Percentiles rank a stretch among this genome's conserved stretches.
phyloP scores from a whole-genome alignment of 2,329 filamentous ascomycete genomes.

The Talaromyces amestolkiae region DNA sequence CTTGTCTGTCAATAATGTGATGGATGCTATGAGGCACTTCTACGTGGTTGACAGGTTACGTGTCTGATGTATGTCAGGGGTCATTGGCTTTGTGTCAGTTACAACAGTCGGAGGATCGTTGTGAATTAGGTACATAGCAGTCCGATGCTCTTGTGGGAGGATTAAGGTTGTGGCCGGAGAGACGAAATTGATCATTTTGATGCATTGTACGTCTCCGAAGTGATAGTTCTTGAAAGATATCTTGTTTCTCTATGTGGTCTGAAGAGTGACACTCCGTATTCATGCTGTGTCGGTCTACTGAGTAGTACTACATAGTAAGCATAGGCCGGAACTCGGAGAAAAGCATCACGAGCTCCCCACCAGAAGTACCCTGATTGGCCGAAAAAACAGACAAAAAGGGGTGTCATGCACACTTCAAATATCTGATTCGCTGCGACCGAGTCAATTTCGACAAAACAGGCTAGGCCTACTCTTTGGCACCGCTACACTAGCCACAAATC shows the following conservation, averaged over 20 bases:
- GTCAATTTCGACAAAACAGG: neutral
- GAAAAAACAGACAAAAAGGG: slow-evolving; percentile 1
- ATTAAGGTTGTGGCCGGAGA: neutral
- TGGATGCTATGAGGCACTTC: neutral
- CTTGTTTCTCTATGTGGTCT: too few relatives aligned
- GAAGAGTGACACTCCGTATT: too few relatives aligned
- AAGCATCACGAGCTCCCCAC: neutral
- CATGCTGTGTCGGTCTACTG: neutral
- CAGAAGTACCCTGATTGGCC: neutral
- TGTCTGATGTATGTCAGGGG: neutral
- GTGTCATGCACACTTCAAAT: neutral
- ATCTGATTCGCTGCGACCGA: neutral
- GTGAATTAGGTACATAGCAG: neutral
- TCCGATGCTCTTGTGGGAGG: neutral
- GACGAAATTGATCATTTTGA: too few relatives aligned
- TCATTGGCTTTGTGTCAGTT: neutral
- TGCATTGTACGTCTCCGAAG: too few relatives aligned
- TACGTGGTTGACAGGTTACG: neutral
- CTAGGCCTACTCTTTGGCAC: neutral
- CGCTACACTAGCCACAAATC: neutral
- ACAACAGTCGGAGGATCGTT: neutral
- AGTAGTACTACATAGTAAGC: too few relatives aligned
- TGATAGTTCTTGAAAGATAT: too few relatives aligned
- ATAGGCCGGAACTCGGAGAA: neutral
- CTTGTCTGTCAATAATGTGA: neutral